Conservation (phyloP, 2,329 filamentous ascomycete genomes). For the Phoma sp. region DNA sequence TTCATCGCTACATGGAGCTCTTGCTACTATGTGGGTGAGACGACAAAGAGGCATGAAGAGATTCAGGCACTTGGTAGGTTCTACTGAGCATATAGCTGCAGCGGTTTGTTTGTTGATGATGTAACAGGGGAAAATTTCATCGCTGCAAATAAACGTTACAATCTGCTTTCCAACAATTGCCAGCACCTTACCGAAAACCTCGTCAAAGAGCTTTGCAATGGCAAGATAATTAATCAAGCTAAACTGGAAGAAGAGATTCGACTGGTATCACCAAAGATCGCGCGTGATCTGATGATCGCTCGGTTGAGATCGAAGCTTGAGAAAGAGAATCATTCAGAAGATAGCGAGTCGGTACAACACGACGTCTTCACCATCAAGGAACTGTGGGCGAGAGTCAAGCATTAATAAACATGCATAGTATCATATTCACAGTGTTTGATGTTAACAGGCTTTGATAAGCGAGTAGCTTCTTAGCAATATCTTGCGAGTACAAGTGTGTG, state of each 20-base stretch:
- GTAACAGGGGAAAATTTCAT: conserved; percentile 13
- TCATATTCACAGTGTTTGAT: too few species aligned
- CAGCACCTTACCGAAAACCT: conserved; percentile 18
- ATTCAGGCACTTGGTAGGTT: conserved; percentile 12
- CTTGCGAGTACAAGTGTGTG: too few species aligned
- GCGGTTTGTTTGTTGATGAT: neutral
- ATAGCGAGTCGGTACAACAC: conserved; percentile 16
- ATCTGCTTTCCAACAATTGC: conserved; percentile 16
- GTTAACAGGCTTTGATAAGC: too few species aligned
- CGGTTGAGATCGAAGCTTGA: conserved; percentile 15
- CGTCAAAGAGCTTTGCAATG: conserved; percentile 13
- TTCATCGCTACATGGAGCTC: conserved; percentile 17
- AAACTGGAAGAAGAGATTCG: conserved; percentile 18
- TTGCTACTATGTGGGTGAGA: conserved; percentile 20
- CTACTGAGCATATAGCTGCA: too few species aligned
- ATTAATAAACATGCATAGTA: conserved; percentile 1
- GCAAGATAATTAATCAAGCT: conserved; percentile 18
- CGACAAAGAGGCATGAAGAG: conserved; percentile 13
- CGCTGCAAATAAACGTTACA: conserved; percentile 16
- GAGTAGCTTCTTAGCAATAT: too few species aligned
- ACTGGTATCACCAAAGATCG: conserved; percentile 16
- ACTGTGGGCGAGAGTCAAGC: conserved; percentile 15
- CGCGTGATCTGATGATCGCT: conserved; percentile 15
- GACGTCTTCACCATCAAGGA: conserved; percentile 18
- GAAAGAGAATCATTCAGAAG: conserved; percentile 15